Evolutionary conservation across 306 rosid species (phyloP), one percentile per base, ranked within the genome.

Genomic region (Medicago ruthenica): DNA sequence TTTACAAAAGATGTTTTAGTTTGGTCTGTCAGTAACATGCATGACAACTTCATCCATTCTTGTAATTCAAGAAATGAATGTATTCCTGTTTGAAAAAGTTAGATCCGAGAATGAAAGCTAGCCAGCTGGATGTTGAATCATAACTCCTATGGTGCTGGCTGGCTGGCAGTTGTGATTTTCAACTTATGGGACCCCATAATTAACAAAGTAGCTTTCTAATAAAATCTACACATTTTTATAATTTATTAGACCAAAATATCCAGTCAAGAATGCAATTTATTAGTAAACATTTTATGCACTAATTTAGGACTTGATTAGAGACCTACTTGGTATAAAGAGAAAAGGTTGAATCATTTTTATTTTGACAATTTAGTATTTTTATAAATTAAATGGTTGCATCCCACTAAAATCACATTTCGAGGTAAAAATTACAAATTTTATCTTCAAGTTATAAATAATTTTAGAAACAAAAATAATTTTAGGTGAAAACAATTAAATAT

Each of bases 71-170:
- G 83, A 77, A 81, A 81, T 42, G 68, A 41, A 31, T 37, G 42
- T 63, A 75, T 79, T 65, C 6, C 42, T 18, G 31, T 71, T 71
- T 51, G n/a, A 77, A 81, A 34, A 77, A 78, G 81, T 74, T 41
- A 59, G 67, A 69, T 65, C 63, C 61, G 36, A 81, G 79, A 81
- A 73, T 54, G 78, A 81, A 71, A 85, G 83, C 65, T 71, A 59
- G 80, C 86, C 84, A 85, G 84, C 86, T 85, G 54, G 88, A 79
- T 75, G 77, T 82, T 82, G 81, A 65, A 72, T 79, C n/a, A 34
- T 34, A 34, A 81, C 3, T 27, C 31, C 31, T 51, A 61, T 42
- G 75, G 50, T 71, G 79, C 64, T 58, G 64, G 64, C n/a, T n/a
- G n/a, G n/a, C 74, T 79, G 80, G 78, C 75, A 71, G 74, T 40